Evolutionary conservation across 495 filamentous ascomycete species (phyloP).

Genomic region (Cercophora sp.): DNA sequence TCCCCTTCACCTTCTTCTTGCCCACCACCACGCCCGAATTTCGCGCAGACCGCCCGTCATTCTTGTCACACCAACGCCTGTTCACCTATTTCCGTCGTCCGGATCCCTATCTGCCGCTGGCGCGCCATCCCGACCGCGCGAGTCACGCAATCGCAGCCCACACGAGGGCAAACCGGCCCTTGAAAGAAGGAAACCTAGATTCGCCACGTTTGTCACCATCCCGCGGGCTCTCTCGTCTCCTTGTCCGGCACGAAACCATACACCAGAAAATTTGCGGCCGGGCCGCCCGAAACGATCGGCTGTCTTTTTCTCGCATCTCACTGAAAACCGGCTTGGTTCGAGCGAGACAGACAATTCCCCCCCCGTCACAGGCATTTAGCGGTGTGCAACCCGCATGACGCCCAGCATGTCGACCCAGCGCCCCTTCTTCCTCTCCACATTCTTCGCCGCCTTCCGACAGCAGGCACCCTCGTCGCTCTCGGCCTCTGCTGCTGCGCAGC

Average conservation of each 20-base stretch:
- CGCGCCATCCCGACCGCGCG: background rate
- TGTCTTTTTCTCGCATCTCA: no score
- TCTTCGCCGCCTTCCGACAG: constrained; percentile 77
- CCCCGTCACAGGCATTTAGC: background rate
- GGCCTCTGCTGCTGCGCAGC: constrained; percentile 23
- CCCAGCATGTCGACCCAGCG: constrained; percentile 66
- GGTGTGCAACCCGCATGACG: background rate
- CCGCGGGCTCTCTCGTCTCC: no score
- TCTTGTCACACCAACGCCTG: background rate
- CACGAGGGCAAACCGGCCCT: no score
- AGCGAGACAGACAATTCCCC: background rate
- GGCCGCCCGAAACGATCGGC: background rate
- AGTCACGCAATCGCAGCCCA: background rate
- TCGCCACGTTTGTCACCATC: no score
- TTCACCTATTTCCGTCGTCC: background rate
- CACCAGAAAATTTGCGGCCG: background rate
- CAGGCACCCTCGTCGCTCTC: constrained; percentile 34
- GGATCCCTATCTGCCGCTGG: background rate
- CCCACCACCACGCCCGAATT: background rate
- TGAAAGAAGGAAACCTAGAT: no score
- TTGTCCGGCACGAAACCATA: no score
- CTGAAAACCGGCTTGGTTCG: background rate
- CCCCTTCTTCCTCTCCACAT: constrained; percentile 76
- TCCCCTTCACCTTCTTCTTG: background rate
- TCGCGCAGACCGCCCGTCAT: background rate